These are phyloP conservation scores for Casuarina glauca DNA, from an alignment of 306 rosid genomes.

Conservation along the genomic window DNA sequence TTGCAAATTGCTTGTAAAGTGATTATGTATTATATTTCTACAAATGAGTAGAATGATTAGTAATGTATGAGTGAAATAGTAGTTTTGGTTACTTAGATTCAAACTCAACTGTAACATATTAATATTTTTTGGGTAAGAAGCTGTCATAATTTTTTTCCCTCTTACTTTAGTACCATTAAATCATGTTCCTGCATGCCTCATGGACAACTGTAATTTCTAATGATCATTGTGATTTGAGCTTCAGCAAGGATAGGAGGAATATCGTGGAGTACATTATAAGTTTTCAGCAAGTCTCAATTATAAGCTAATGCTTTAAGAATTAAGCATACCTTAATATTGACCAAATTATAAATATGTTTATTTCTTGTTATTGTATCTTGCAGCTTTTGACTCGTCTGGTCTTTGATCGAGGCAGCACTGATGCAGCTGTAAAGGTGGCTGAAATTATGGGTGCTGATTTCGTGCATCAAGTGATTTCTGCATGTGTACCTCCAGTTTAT, in stretches of 20 bases:
- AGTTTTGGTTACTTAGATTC: neutral
- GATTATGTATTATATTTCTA: neutral
- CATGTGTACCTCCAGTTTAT: constrained; percentile 95
- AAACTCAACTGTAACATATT: neutral
- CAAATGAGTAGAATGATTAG: neutral
- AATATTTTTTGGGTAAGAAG: neutral
- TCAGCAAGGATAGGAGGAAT: neutral
- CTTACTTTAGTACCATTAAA: neutral
- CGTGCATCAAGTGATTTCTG: constrained; percentile 94
- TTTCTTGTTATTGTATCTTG: constrained; percentile 33
- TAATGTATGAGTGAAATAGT: neutral
- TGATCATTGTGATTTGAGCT: neutral
- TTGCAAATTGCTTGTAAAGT: neutral
- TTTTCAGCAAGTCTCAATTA: constrained; percentile 5
- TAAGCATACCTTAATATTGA: constrained; percentile 18
- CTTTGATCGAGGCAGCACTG: constrained; percentile 95
- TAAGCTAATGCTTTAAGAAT: constrained; percentile 18
- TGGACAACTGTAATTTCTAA: neutral
- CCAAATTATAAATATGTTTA: constrained; percentile 15
- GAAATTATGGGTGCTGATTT: constrained; percentile 96
- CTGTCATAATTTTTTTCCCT: neutral
- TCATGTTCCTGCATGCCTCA: neutral
- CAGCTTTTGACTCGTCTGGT: constrained; percentile 96
- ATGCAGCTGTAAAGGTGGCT: constrained; percentile 94
- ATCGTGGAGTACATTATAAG: neutral